Base-by-base conservation (phyloP, 805 yeast genomes). In the Starmerella potacharoeniae region DNA sequence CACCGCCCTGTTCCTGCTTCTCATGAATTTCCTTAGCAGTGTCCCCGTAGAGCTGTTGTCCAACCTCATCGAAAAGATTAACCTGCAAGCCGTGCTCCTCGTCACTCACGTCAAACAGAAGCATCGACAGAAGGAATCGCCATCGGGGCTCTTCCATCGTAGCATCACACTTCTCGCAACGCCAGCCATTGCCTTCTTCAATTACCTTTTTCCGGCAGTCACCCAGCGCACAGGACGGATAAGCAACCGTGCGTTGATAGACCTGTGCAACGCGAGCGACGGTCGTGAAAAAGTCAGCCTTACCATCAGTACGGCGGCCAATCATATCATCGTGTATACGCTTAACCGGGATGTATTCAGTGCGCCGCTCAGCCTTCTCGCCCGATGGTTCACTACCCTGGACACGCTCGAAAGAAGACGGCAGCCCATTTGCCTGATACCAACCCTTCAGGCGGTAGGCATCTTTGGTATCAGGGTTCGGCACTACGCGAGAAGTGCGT, bases 361-460 rank as follows among this genome's bases (percentile, higher is more conserved):
- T 78, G 44, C 78, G 69, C 42, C 81, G 75, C 16, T 75, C 66
- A 42, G 66, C 71, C 13, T 67, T 65, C 10, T 68, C 68, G n/a
- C 71, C 62, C 7, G 49, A 14, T 6, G 35, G 40, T 16, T 33
- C 49, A 11, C 30, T 10, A 31, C 49, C 49, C 51, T 35, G 43
- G 5, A 53, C 53, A 7, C 37, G 36, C 47, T 55, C 48, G 56
- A 52, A 51, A 10, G 48, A 10, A 13, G 35, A 42, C 22, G 31
- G 50, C 14, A 35, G 70, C 28, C 76, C 75, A 62, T 78, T 81
- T 42, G 84, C 78, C 65, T 88, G 95, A 65, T 81, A 93, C 99
- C 99, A 93, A 6, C 97, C 97, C 69, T 88, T 87, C 62, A 93
- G 77, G 53, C 80, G 77, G 68, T 81, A 88, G 4, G 97, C 91